phyloP scores from a whole-genome alignment of 169 alveolate genomes.

The Eimeria brunetti region DNA sequence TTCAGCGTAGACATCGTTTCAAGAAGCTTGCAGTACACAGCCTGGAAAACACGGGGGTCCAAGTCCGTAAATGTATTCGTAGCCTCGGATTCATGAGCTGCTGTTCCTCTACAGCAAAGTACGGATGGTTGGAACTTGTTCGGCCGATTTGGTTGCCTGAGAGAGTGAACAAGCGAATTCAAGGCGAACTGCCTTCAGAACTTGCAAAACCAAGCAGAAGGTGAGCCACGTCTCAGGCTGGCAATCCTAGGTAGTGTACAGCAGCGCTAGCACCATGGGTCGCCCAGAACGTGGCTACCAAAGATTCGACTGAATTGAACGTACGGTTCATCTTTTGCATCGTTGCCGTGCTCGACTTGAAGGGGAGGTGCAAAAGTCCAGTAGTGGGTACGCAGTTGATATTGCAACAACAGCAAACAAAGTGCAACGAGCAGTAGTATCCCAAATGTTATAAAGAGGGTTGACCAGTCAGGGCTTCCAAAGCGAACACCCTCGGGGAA shows the following conservation, averaged over 20 bases:
- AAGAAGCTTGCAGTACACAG: constrained; percentile 64
- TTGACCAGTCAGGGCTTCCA: constrained; percentile 44
- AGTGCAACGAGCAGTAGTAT: background rate
- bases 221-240: background rate
- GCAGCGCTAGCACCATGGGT: background rate
- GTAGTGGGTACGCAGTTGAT: constrained; percentile 6
- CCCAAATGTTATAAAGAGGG: background rate
- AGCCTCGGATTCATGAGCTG: background rate
- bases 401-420: constrained; percentile 1
- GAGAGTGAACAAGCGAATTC: background rate
- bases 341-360: constrained; percentile 10
- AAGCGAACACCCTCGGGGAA: background rate
- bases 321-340: constrained; percentile 21
- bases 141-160: constrained; percentile 37
- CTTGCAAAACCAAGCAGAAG: background rate
- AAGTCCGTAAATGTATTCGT: constrained; percentile 18
- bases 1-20: constrained; percentile 12
- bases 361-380: constrained; percentile 46
- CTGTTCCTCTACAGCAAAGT: constrained; percentile 41
- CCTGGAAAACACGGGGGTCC: constrained; percentile 79
- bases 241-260: background rate
- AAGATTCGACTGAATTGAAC: background rate
- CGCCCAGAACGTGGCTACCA: background rate
- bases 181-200: background rate
- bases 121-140: constrained; percentile 21